Evolutionary conservation across 208 protist species (phyloP).

Genomic region (Crithidia thermophila): DNA sequence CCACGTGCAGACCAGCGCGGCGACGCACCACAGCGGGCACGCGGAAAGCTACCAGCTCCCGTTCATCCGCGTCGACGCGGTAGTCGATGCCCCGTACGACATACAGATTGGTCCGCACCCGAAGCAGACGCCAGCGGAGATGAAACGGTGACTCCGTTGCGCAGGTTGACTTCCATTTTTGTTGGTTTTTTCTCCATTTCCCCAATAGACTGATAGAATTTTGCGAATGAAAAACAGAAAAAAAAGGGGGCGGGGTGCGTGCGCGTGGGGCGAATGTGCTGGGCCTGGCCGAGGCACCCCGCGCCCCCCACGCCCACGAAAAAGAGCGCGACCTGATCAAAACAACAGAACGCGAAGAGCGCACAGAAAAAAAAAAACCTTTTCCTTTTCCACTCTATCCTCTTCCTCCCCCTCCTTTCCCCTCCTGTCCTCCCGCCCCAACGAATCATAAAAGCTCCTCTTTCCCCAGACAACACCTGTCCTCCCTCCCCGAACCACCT

Average conservation of each 20-base stretch:
- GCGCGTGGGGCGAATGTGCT: background rate
- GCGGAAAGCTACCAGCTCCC: slow-evolving; percentile 43
- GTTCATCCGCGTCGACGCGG: slow-evolving; percentile 41
- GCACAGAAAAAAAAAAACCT: slow-evolving; percentile 4
- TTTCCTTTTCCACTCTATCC: background rate
- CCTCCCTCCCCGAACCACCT: too few species aligned
- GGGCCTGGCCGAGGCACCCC: too few species aligned
- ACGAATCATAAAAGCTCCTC: too few species aligned
- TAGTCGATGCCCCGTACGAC: slow-evolving; percentile 37
- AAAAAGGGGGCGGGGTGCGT: background rate
- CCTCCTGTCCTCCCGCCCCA: too few species aligned
- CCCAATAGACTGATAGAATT: too few species aligned
- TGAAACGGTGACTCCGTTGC: background rate
- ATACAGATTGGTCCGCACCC: background rate
- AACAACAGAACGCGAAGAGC: background rate
- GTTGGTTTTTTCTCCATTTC: background rate
- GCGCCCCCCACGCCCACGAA: background rate
- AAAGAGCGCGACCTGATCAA: background rate
- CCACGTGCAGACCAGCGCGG: slow-evolving; percentile 27
- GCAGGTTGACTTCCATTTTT: background rate
- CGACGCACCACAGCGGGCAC: slow-evolving; percentile 17
- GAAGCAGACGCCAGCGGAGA: background rate
- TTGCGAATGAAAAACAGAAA: too few species aligned
- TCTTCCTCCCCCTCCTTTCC: too few species aligned
- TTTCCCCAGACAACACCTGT: too few species aligned